Evolutionary conservation across 2,329 filamentous ascomycete species (phyloP), one percentile per base, ranked within the genome.

Genomic region (Pseudonectria foliicola): DNA sequence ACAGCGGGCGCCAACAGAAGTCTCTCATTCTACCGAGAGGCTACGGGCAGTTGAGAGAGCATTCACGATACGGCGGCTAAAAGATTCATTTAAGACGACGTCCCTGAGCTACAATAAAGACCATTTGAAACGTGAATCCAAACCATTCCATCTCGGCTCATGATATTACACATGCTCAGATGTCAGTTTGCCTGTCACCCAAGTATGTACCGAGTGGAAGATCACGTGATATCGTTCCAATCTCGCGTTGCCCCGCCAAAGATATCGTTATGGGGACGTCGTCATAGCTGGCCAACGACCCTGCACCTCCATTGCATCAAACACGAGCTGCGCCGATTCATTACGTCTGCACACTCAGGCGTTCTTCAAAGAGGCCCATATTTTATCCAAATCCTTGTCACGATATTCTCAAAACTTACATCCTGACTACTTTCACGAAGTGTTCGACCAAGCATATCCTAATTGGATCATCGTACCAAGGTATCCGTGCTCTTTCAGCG

Each of bases 11-110:
- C 82, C 23, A 85, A 82, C 56, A 68, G 76, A 53, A 85, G 79
- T 57, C 69, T 94, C 43, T 77, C 80, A 1, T 88, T 94, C 59
- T 94, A 93, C 56, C 71, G 87, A 27, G 87, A 94, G 64, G 87
- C 87, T 32, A 88, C 43, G 26, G 48, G 50, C 10, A 42, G 38
- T 37, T 52, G 31, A 50, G 32, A 18, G 24, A 18, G 29, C 6
- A 12, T 27, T 11, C 12, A 6, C 25, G 25, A 27, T 27, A 13
- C 11, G 12, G 25, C 25, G 12, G 11, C 25, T 13, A 27, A 10
- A 27, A 5, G 12, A n/a, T 27, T 6, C 6, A 12, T 4, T 27
- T 6, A 6, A 27, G 6, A 27, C 12, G 25, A 7, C 13, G 13
- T 29, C 10, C 7, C 4, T 12, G 4, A 29, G 13, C 10, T 29